Evolutionary conservation across 768 basidiomycete species (phyloP), one percentile per base, ranked within the genome.

Genomic region (Pilatotrama ljubarskyi): DNA sequence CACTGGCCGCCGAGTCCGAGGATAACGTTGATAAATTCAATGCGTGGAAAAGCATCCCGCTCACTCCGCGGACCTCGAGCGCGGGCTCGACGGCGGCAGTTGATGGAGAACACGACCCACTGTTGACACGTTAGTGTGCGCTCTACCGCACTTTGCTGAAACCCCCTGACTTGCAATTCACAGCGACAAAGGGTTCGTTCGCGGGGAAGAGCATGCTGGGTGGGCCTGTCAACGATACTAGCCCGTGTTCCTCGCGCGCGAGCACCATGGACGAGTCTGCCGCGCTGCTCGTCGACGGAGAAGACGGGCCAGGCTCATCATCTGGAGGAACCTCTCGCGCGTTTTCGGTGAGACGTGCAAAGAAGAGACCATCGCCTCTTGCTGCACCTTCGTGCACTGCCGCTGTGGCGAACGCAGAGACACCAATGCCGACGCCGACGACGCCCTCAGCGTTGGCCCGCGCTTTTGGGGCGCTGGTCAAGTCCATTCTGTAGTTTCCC

Each of bases 401-500:
- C 5, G 29, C 29, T 32, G 29, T 10, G 29, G 29, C 29, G 29
- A 32, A 32, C 29, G 29, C 20, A 22, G 18, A 26, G 22, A 47
- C 25, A 26, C 35, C 38, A 1, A 10, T 24, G 46, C 37, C 35
- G 43, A 56, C 37, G 37, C 47, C 46, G 37, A 42, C 47, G 7
- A 43, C 40, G 13, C 56, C 56, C 2, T 51, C 56, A 2, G 48
- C 56, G 40, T 36, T 58, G 4, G 32, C n/a, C 14, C 56, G 56
- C 5, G 56, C 41, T 17, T 51, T 58, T 17, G 56, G 49, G 20
- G 41, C 41, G 14, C 36, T 58, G 8, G 29, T 50, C n/a, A 58
- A 51, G 22, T 48, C 55, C n/a, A 38, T 25, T 11, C 55, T 17
- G 41, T n/a, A 41, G 62, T n/a, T n/a, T n/a, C 24, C 49, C 59